Conservation (phyloP, 2,329 filamentous ascomycete genomes). For the Talaromyces sp. region DNA sequence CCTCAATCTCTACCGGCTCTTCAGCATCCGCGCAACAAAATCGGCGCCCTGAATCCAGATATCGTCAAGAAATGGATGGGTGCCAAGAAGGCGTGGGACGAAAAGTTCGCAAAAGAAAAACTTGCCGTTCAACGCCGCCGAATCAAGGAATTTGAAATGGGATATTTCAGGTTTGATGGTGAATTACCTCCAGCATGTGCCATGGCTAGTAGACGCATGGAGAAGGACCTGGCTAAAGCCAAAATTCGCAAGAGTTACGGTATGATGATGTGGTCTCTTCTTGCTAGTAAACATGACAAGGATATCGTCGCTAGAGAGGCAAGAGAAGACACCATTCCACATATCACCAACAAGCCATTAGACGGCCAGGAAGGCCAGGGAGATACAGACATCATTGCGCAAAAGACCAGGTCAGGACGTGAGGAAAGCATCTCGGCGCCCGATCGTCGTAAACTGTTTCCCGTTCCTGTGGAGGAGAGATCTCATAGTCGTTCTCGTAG, state of each 20-base stretch:
- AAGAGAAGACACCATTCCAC: slow-evolving; percentile 22
- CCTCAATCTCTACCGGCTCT: slow-evolving; percentile 64
- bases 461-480: not conserved
- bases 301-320: slow-evolving; percentile 54
- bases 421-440: not conserved
- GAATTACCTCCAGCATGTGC: slow-evolving; percentile 82
- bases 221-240: slow-evolving; percentile 30
- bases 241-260: slow-evolving; percentile 62
- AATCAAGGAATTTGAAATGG: slow-evolving; percentile 67
- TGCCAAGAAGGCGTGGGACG: slow-evolving; percentile 70
- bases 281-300: slow-evolving; percentile 87
- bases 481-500: slow-evolving; percentile 13
- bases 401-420: not conserved
- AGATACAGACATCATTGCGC: not conserved
- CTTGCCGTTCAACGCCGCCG: slow-evolving; percentile 70
- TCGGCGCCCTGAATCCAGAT: slow-evolving; percentile 76
- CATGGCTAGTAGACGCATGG: slow-evolving; percentile 64
- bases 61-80: slow-evolving; percentile 81
- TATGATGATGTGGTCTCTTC: slow-evolving; percentile 77
- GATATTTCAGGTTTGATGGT: slow-evolving; percentile 68
- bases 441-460: not conserved
- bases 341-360: slow-evolving; percentile 26
- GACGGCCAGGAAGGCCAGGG: slow-evolving; percentile 26
- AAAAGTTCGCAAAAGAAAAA: slow-evolving; percentile 66
- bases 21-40: slow-evolving; percentile 58